Percentiles rank a stretch among this genome's conserved stretches.
Conservation (phyloP, 352 stramenopile genomes). For the Globisporangium barbulae region DNA sequence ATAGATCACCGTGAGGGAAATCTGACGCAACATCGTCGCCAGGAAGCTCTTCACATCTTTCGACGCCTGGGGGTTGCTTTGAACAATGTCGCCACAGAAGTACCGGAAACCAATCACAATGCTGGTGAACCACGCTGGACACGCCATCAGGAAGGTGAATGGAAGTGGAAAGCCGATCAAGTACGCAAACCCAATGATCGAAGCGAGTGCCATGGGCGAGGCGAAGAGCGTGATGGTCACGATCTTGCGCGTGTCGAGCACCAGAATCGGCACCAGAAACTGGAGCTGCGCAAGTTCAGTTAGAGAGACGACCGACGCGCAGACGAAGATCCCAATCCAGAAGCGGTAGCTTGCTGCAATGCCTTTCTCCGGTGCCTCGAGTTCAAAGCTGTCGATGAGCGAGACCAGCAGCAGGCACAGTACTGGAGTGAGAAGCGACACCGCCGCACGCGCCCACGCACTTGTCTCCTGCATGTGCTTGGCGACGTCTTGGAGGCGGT, state of each 20-base stretch:
- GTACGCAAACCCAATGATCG: background rate
- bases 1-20: constrained; percentile 21
- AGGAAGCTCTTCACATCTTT: background rate
- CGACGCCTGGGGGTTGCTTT: constrained; percentile 9
- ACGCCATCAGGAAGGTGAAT: constrained; percentile 27
- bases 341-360: background rate
- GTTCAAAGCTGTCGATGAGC: background rate
- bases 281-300: background rate
- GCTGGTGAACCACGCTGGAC: background rate
- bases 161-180: constrained; percentile 28
- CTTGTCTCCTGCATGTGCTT: background rate
- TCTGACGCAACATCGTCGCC: constrained; percentile 9
- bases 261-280: background rate
- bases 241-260: background rate
- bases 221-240: background rate
- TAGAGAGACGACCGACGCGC: background rate
- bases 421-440: background rate
- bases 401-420: background rate
- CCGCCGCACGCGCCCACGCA: background rate
- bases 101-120: constrained; percentile 15
- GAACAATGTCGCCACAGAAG: constrained; percentile 11
- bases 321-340: background rate
- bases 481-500: background rate
- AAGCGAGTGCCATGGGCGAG: background rate
- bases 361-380: background rate